Evolutionary conservation across 805 yeast genomes (phyloP).

Genomic region (Candida incommunis): DNA sequence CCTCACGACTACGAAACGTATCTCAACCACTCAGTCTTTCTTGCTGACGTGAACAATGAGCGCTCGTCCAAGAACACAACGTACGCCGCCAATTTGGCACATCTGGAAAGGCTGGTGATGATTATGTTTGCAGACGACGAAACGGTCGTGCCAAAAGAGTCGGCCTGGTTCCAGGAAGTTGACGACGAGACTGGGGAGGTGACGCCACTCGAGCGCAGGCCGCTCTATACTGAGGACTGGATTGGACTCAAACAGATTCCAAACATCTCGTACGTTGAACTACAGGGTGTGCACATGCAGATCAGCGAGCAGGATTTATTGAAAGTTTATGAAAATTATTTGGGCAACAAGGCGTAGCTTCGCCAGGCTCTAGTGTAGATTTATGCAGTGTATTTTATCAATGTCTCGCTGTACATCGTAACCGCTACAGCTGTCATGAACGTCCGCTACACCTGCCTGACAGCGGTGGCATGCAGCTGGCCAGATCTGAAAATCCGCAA

Average conservation of each 20-base stretch:
- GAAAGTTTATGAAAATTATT: constrained; percentile 29
- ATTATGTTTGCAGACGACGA: constrained; percentile 45
- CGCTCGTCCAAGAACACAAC: constrained; percentile 20
- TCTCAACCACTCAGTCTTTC: constrained; percentile 38
- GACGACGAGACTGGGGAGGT: constrained; percentile 29
- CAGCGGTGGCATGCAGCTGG: no score
- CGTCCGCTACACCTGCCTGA: no score
- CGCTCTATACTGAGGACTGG: constrained; percentile 36
- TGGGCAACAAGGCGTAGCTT: constrained; percentile 26
- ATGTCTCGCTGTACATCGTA: no score
- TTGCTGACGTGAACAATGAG: constrained; percentile 61
- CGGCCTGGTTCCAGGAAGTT: constrained; percentile 46
- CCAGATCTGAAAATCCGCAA: no score
- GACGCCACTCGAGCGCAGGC: constrained; percentile 35
- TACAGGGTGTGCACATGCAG: constrained; percentile 53
- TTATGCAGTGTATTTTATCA: no score
- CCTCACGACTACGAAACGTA: constrained; percentile 39
- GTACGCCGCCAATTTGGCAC: constrained; percentile 30
- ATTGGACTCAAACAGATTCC: constrained; percentile 44
- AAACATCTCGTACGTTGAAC: constrained; percentile 32
- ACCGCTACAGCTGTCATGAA: no score
- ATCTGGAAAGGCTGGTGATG: constrained; percentile 41
- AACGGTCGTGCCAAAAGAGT: constrained; percentile 60
- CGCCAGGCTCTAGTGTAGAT: no score
- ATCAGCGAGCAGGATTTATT: constrained; percentile 39